Conservation (phyloP, 1,139 yeast species). For the Blastobotrys arbuscula region DNA sequence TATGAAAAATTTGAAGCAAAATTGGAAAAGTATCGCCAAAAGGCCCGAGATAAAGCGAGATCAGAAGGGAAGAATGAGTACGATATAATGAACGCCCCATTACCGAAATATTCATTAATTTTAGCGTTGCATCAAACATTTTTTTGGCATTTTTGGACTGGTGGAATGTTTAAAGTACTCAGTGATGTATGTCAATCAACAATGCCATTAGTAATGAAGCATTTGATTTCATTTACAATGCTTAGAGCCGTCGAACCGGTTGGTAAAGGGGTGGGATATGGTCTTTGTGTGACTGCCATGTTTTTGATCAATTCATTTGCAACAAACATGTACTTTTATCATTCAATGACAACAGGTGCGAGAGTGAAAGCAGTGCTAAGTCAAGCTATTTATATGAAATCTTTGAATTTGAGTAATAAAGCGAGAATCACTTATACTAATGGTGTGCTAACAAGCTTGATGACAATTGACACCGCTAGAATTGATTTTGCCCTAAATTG, state of each 20-base stretch:
- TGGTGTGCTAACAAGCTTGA: conserved; percentile 65
- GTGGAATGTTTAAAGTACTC: conserved; percentile 40
- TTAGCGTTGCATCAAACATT: conserved; percentile 53
- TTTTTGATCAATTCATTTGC: conserved; percentile 47
- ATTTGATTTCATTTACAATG: conserved; percentile 45
- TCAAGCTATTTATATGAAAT: conserved; percentile 60
- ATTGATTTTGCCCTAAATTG: conserved; percentile 71
- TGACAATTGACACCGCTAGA: conserved; percentile 76
- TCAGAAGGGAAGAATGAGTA: conserved; percentile 23
- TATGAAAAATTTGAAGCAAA: conserved; percentile 38
- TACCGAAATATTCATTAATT: conserved; percentile 41
- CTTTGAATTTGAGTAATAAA: conserved; percentile 55
- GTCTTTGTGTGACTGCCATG: conserved; percentile 48
- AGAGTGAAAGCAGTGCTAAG: conserved; percentile 61
- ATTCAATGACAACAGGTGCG: conserved; percentile 60
- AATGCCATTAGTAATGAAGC: conserved; percentile 45
- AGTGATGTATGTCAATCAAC: conserved; percentile 50
- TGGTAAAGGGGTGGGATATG: conserved; percentile 56
- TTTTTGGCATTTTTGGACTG: conserved; percentile 44
- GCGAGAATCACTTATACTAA: conserved; percentile 56
- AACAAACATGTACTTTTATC: conserved; percentile 58
- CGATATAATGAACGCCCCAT: conserved; percentile 24
- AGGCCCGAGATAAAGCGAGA: conserved; percentile 30
- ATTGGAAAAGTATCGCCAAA: conserved; percentile 37
- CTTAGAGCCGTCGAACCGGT: conserved; percentile 15